Conservation (phyloP, 164 flowering plant genomes). For the Nymphaea thermarum region DNA sequence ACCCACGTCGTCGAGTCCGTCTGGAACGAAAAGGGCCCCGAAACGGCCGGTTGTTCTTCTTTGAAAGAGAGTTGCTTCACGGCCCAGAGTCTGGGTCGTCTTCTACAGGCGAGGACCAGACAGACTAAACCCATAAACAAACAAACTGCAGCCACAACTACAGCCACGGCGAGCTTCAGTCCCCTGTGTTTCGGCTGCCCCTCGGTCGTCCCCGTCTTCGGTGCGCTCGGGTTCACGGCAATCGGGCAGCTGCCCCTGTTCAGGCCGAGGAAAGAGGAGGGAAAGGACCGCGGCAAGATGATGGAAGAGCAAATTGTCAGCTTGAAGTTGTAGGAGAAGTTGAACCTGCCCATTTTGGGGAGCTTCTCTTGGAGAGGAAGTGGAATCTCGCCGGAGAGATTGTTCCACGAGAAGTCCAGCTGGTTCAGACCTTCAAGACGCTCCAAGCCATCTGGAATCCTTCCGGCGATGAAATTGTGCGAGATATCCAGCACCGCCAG, state of each 20-base stretch:
- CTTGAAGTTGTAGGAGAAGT: conserved; percentile 17
- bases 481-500: conserved; percentile 62
- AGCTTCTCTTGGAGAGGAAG: conserved; percentile 3
- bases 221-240: conserved; percentile 17
- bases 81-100: conserved; percentile 38
- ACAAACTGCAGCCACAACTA: conserved; percentile 37
- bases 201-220: conserved; percentile 11
- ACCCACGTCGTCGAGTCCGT: conserved; percentile 90
- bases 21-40: conserved; percentile 85
- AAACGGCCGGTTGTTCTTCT: conserved; percentile 45
- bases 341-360: conserved; percentile 14
- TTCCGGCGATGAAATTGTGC: conserved; percentile 43
- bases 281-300: conserved; percentile 4
- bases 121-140: conserved; percentile 47
- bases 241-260: conserved; percentile 12
- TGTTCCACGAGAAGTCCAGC: conserved; percentile 37
- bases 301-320: conserved; percentile 12
- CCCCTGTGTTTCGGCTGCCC: conserved; percentile 19
- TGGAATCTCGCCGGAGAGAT: conserved; percentile 17
- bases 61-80: conserved; percentile 54
- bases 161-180: conserved; percentile 44
- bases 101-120: conserved; percentile 54
- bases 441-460: conserved; percentile 21
- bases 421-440: conserved; percentile 24
- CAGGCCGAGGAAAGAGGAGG: conserved; percentile 10